A percentile compares a stretch with the other conserved stretches of the same genome.
These are phyloP conservation scores for Clonostachys byssicola DNA, from an alignment of 2,329 filamentous ascomycete genomes.

Conservation along the genomic window DNA sequence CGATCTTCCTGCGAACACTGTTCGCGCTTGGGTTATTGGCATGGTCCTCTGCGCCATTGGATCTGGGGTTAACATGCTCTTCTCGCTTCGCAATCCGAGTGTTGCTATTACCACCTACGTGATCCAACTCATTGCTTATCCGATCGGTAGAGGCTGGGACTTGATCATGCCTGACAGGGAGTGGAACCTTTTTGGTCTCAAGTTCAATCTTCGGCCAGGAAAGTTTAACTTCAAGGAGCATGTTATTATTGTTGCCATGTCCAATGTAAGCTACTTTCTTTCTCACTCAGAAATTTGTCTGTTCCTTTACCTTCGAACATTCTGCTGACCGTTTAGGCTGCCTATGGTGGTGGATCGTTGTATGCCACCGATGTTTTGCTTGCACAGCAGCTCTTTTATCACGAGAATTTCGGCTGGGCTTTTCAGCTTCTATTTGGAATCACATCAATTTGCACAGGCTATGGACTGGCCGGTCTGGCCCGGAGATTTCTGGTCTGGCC, in stretches of 20 bases:
- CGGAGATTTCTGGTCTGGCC: conserved; percentile 49
- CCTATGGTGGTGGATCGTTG: conserved; percentile 52
- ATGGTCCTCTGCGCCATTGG: conserved; percentile 57
- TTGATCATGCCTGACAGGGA: conserved; percentile 47
- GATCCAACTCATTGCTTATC: conserved; percentile 58
- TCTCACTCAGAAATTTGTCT: too few relatives aligned
- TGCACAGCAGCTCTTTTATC: conserved; percentile 52
- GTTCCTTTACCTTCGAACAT: background rate
- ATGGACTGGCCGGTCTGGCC: conserved; percentile 50
- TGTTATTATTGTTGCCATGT: conserved; percentile 60
- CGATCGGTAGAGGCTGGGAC: conserved; percentile 51
- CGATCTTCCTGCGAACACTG: conserved; percentile 59
- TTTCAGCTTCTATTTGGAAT: conserved; percentile 51
- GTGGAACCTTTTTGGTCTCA: conserved; percentile 45
- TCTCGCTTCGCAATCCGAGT: conserved; percentile 55
- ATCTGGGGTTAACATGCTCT: conserved; percentile 58
- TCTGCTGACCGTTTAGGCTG: conserved; percentile 34
- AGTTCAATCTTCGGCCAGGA: conserved; percentile 52
- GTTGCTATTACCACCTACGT: conserved; percentile 58
- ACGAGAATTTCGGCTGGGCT: conserved; percentile 48
- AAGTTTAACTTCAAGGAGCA: conserved; percentile 61
- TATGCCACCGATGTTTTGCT: conserved; percentile 48
- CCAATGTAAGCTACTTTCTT: conserved; percentile 41
- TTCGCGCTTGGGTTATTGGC: conserved; percentile 61
- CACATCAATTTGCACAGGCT: conserved; percentile 52